A percentile compares a stretch with the other conserved stretches of the same genome.
Conservation (phyloP, 2,329 filamentous ascomycete species). For the Arthrobotrys sinensis region DNA sequence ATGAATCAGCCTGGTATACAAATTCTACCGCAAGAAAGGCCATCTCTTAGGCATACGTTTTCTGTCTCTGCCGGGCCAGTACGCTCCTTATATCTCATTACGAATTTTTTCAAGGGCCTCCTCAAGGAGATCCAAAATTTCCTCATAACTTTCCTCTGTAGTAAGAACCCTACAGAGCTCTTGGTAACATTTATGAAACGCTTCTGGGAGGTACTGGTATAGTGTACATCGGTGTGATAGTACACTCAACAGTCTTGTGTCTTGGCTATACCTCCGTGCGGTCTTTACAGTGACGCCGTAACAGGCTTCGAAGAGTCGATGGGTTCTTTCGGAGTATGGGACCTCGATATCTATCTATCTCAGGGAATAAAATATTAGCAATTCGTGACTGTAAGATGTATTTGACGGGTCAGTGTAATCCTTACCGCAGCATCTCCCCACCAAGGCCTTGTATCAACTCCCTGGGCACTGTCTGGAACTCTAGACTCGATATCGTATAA, state of each 20-base stretch:
- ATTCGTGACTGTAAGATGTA: neutral
- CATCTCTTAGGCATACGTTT: too few species aligned
- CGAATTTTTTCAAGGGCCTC: neutral
- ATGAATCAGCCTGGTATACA: too few species aligned
- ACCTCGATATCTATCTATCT: neutral
- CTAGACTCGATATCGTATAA: neutral
- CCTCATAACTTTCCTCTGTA: neutral
- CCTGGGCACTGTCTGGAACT: neutral
- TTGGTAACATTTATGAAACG: neutral
- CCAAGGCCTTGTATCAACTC: neutral
- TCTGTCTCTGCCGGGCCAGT: too few species aligned
- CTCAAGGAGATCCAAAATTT: neutral
- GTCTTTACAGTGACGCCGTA: neutral
- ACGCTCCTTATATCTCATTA: neutral
- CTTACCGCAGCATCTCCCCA: conserved; percentile 3
- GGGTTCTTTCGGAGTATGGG: neutral
- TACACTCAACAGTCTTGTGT: neutral
- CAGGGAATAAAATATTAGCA: neutral
- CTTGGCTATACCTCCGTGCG: neutral
- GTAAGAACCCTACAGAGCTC: neutral
- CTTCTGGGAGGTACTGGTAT: neutral
- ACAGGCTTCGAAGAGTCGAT: conserved; percentile 2
- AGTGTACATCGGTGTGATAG: conserved; percentile 1
- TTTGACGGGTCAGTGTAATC: neutral
- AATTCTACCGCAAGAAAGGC: too few species aligned